Base-by-base conservation (phyloP, 371 early-diverging fungal genomes). In the Coemansia sp. region DNA sequence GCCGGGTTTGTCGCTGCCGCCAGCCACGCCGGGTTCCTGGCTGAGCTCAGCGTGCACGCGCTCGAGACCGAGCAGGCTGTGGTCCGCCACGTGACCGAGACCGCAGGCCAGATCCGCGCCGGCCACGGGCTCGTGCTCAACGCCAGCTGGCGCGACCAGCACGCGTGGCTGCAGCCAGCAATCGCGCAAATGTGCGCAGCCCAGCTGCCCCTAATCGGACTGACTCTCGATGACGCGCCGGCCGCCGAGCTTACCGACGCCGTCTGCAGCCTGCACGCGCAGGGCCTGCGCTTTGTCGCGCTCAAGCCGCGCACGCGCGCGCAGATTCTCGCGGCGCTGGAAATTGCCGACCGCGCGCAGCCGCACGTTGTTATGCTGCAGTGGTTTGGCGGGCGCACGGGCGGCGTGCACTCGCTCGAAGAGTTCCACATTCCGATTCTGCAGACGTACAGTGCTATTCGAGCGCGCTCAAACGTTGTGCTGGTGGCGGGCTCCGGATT, bases 301-400 rank as follows among this genome's bases (percentile, higher is more conserved):
- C 90, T 97, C 85, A 94, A 92, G 83, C 95, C 95, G 30, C 93
- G 92, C 49, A 87, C 88, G 42, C 84, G 82, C 0, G 45, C 42
- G 88, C 90, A 61, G 84, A 93, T 97, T 60, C 83, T 87, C 42
- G 86, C 90, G 57, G 91, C 90, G 34, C 81, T 95, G 47, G 81
- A 83, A 10, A 93, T 97, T 77, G 97, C 97, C 45, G 86, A 88
- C 68, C 81, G 81, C 39, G 88, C 91, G 71, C 90, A 91, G 14
- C 85, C 87, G 34, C 87, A 93, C 85, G 85, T 91, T 16, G 82
- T 97, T 34, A 84, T 96, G 47, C 80, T 96, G 75, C 94, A 97
- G 78, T 97, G 97, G 97, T 95, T 95, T 47, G 97, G 97, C 78
- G 97, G 97, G 33, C 90, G 97, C 77, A 94, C 90, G 48, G 97